Evolutionary conservation across 2,329 filamentous ascomycete species (phyloP).

Genomic region (Diplocarpon rosae): DNA sequence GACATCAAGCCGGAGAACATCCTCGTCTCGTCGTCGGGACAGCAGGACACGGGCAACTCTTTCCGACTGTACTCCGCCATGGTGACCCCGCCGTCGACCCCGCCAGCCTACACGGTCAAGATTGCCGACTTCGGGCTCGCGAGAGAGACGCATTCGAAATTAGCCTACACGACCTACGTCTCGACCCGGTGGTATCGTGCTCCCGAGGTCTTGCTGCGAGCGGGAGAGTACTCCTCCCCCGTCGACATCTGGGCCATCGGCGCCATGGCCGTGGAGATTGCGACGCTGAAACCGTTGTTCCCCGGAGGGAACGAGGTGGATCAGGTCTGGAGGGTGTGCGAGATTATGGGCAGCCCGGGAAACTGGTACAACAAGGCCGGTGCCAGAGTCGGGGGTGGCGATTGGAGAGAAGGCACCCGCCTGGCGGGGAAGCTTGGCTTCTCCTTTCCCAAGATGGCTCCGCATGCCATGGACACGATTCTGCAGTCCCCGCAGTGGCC

Average conservation of each 20-base stretch:
- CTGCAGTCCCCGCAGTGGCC: conserved; percentile 89
- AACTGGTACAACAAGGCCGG: conserved; percentile 96
- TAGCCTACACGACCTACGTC: conserved; percentile 96
- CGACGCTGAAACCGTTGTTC: conserved; percentile 91
- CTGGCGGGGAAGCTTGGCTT: conserved; percentile 94
- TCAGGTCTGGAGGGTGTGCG: conserved; percentile 96
- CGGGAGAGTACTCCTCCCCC: conserved; percentile 92
- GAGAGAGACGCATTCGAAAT: conserved; percentile 91
- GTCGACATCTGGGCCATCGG: conserved; percentile 98
- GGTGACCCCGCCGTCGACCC: conserved; percentile 89
- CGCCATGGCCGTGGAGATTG: conserved; percentile 97
- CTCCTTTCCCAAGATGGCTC: conserved; percentile 98
- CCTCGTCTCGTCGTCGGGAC: conserved; percentile 80
- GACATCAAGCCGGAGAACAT: conserved; percentile 99
- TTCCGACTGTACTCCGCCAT: conserved; percentile 89
- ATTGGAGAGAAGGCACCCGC: conserved; percentile 91
- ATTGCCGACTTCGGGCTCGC: conserved; percentile 97
- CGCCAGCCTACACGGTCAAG: conserved; percentile 90
- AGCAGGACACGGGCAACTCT: conserved; percentile 60
- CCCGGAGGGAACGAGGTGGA: conserved; percentile 97
- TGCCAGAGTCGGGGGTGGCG: conserved; percentile 77
- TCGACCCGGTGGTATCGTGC: conserved; percentile 94
- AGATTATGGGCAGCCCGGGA: conserved; percentile 98
- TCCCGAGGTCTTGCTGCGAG: conserved; percentile 84
- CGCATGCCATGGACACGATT: conserved; percentile 91